These are phyloP conservation scores for Rhizoctonia solani DNA, from an alignment of 1,284 basidiomycete genomes.

Conservation along the genomic window DNA sequence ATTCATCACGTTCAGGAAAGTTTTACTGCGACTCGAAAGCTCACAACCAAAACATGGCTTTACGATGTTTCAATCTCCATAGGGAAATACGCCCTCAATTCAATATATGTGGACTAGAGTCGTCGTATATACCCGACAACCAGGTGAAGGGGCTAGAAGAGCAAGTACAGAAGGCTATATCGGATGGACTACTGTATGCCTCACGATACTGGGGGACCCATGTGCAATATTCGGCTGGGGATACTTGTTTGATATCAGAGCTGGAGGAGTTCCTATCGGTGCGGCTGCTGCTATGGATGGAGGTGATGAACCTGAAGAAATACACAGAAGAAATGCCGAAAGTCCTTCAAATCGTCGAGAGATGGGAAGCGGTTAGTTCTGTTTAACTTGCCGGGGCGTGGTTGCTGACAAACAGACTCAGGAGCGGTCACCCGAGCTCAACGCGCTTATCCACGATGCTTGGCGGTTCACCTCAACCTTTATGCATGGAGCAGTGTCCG, in stretches of 20 bases:
- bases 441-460: not conserved
- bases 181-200: not conserved
- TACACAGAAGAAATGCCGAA: not conserved
- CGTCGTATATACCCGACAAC: not conserved
- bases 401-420: not conserved
- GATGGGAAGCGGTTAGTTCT: not conserved
- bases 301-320: constrained; percentile 19
- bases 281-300: constrained; percentile 29
- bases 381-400: not conserved
- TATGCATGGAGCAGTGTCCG: not conserved
- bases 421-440: not conserved
- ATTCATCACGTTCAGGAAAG: not conserved
- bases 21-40: not conserved
- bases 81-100: not conserved
- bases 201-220: constrained; percentile 22
- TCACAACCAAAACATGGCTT: not conserved
- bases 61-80: not conserved
- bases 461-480: not conserved
- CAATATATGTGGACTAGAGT: constrained; percentile 10
- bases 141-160: not conserved
- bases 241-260: no score
- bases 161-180: not conserved
- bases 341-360: not conserved
- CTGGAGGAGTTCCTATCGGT: constrained; percentile 11
- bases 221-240: not conserved